Evolutionary conservation across 257 asterid genomes (phyloP), one percentile per base, ranked within the genome.

Genomic region (Nicotiana tomentosiformis): DNA sequence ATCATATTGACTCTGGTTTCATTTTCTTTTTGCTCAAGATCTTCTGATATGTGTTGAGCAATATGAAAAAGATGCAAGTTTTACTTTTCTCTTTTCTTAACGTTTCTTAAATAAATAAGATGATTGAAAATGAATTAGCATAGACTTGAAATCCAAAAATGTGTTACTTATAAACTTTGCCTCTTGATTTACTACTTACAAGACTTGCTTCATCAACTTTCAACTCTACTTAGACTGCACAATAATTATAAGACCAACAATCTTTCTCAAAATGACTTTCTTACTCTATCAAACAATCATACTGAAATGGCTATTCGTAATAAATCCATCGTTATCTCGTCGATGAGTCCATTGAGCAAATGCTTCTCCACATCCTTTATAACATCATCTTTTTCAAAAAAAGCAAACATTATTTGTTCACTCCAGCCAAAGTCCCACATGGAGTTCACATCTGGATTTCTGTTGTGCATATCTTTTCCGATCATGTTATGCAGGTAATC

Each of bases 341-440:
- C 91, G 29, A 94, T 85, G 83, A 94, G 88, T 53, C 91, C 93
- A 83, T 92, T 92, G 82, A 94, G 81, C 91, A 94, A 84, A 82
- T 86, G 90, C 69, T 86, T 89, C 85, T 95, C 97, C 23, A 92
- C 90, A 76, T 93, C 93, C 86, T 84, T 91, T 6, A 90, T 68
- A 26, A 92, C 84, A 10, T 88, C 91, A 83, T 91, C 92, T 82
- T 89, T 90, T 61, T 91, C 96, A 26, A 86, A 83, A 67, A 88
- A 86, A 15, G 86, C 83, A n/a, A 82, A 84, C 86, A 23, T 84
- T 82, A 82, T 84, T 74, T 51, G 80, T 7, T 74, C 80, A 83
- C 84, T 86, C 97, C 98, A 95, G 18, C 93, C 93, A 57, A 85
- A 88, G 82, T 92, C 98, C 98, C 98, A 95, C 96, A 90, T 87